These are phyloP conservation scores for Austroboletus eburneus DNA, from an alignment of 768 basidiomycete species.

Conservation along the genomic window DNA sequence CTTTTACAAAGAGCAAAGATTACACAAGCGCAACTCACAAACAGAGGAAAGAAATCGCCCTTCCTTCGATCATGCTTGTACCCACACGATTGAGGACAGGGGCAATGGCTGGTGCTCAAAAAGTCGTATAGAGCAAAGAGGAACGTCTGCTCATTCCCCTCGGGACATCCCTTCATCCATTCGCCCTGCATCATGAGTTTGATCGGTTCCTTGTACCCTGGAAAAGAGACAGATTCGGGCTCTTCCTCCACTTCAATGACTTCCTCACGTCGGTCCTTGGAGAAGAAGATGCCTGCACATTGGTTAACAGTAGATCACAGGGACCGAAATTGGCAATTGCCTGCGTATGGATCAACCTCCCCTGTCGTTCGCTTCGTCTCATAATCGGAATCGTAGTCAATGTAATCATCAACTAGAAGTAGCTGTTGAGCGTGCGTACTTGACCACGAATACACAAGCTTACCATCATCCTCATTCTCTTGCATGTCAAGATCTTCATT, in stretches of 20 bases:
- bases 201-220: slow-evolving; percentile 42
- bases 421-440: slow-evolving; percentile 7
- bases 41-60: slow-evolving; percentile 78
- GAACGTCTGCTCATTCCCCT: slow-evolving; percentile 86
- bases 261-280: slow-evolving; percentile 88
- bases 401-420: slow-evolving; percentile 49
- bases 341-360: slow-evolving; percentile 87
- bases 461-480: slow-evolving; percentile 53
- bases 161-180: slow-evolving; percentile 98
- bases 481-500: slow-evolving; percentile 45
- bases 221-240: slow-evolving; percentile 47
- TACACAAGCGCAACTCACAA: slow-evolving; percentile 48
- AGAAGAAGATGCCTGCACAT: slow-evolving; percentile 81
- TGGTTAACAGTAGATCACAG: slow-evolving; percentile 5
- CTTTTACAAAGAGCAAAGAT: background rate
- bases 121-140: slow-evolving; percentile 82
- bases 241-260: slow-evolving; percentile 90
- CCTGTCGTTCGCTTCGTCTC: slow-evolving; percentile 44
- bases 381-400: slow-evolving; percentile 82
- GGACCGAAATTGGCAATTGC: slow-evolving; percentile 34
- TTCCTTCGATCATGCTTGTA: slow-evolving; percentile 55
- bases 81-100: slow-evolving; percentile 77
- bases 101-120: slow-evolving; percentile 56
- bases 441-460: slow-evolving; percentile 8
- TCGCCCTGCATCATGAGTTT: slow-evolving; percentile 82